A percentile compares a stretch with the other conserved stretches of the same genome.
phyloP scores from a whole-genome alignment of 1,139 yeast genomes.

The Nakaseomyces nivariensis region DNA sequence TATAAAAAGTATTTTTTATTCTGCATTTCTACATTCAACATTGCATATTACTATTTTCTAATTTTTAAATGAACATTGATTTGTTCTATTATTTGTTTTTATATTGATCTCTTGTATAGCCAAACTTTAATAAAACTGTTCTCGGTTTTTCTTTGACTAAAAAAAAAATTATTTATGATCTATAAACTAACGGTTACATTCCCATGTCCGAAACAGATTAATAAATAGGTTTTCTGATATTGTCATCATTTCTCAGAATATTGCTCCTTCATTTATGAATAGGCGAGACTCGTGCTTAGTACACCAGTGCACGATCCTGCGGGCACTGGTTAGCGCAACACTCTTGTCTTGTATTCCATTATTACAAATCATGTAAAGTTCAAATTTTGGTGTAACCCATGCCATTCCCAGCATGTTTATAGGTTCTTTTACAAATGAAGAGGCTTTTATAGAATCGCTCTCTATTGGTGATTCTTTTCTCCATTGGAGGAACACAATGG shows the following conservation, averaged over 20 bases:
- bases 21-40: constrained; percentile 9
- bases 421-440: constrained; percentile 13
- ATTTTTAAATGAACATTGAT: neutral
- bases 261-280: constrained; percentile 56
- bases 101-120: neutral
- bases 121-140: neutral
- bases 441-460: constrained; percentile 7
- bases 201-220: too few species aligned
- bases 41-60: constrained; percentile 4
- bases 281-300: constrained; percentile 44
- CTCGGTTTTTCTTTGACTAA: too few species aligned
- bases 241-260: constrained; percentile 28
- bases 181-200: too few species aligned
- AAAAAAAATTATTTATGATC: neutral
- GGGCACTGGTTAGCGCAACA: constrained; percentile 42
- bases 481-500: constrained; percentile 32
- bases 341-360: constrained; percentile 41
- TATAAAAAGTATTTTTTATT: neutral
- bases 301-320: constrained; percentile 48
- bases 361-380: constrained; percentile 42
- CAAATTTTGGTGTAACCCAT: constrained; percentile 49
- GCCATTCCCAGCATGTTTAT: constrained; percentile 40
- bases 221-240: too few species aligned
- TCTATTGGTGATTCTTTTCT: constrained; percentile 11
- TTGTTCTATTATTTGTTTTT: neutral